Evolutionary conservation across 2,329 filamentous ascomycete genomes (phyloP), one percentile per base, ranked within the genome.

Genomic region (Neonectria hederae): DNA sequence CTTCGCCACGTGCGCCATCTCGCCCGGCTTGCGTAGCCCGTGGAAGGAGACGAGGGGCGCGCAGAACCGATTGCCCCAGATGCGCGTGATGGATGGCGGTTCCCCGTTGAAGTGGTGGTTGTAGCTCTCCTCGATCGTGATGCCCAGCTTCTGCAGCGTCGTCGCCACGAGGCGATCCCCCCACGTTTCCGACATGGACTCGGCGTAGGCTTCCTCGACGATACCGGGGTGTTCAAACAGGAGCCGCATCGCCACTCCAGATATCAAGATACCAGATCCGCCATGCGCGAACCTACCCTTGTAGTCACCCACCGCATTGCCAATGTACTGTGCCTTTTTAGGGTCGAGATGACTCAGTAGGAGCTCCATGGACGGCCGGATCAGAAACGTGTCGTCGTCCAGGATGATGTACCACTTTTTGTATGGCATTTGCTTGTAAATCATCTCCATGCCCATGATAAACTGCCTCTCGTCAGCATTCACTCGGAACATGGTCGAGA

Each of bases 321-420:
- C 86, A 22, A 88, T 72, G 70, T 87, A 87, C 45, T 84, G 79
- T 14, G 83, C 80, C 55, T 77, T 75, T 6, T 76, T 68, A 2
- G 81, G 78, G 72, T 87, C 79, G 62, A 88, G 75, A 60, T 86
- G 84, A 19, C 79, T 78, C 14, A 88, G 77, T 13, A 88, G 74
- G 2, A 82, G 74, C 45, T 78, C 76, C 28, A 88, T 74, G 13
- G 85, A 85, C 3, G 82, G 78, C 55, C 80, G 80, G 48, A 87
- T 78, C 48, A 88, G 72, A 70, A 83, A 88, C 1, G 84, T 88
- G 71, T 88, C 86, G 73, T 88, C 86, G 74, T 88, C 86, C 14
- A 86, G 74, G 66, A 88, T 82, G 65, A 87, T 74, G 70, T 87
- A 88, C 86, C 86, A 88, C 72, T 86, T 86, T 77, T 87, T 88